A percentile compares a stretch with the other conserved stretches of the same genome.
phyloP scores from a whole-genome alignment of 106 monocot species.

The Platanthera guangdongensis region DNA sequence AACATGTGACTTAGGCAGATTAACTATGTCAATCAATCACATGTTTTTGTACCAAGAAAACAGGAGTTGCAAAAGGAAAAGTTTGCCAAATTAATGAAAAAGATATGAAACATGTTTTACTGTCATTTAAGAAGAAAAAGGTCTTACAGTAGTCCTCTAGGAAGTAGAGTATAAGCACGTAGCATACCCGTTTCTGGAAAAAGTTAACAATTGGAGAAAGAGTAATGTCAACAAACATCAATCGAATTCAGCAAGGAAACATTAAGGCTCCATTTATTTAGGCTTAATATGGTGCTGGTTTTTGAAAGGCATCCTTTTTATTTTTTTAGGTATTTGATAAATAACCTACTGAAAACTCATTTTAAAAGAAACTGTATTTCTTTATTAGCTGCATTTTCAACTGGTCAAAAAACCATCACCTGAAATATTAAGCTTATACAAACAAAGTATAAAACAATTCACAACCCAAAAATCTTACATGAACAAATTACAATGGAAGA shows the following conservation, averaged over 20 bases:
- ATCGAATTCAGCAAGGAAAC: neutral
- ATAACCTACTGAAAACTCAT: too few relatives aligned
- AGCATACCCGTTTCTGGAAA: neutral
- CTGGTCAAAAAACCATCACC: too few relatives aligned
- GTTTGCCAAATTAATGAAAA: neutral
- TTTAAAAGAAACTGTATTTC: too few relatives aligned
- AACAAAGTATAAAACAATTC: too few relatives aligned
- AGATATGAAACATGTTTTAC: neutral
- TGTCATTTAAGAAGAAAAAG: neutral
- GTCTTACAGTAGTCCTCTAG: neutral
- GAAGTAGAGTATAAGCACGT: neutral
- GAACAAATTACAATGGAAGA: too few relatives aligned
- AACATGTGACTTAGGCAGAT: neutral
- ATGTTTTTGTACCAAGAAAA: neutral
- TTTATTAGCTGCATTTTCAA: too few relatives aligned
- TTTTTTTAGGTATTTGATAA: too few relatives aligned
- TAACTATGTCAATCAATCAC: neutral
- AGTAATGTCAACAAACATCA: neutral
- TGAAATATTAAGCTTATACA: too few relatives aligned
- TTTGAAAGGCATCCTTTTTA: too few relatives aligned
- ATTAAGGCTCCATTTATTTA: too few relatives aligned
- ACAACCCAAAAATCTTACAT: too few relatives aligned
- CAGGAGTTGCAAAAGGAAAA: neutral
- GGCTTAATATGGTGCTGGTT: too few relatives aligned
- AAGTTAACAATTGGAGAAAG: neutral